Evolutionary conservation across 2,329 filamentous ascomycete species (phyloP).

Genomic region (Fusarium liriodendri): DNA sequence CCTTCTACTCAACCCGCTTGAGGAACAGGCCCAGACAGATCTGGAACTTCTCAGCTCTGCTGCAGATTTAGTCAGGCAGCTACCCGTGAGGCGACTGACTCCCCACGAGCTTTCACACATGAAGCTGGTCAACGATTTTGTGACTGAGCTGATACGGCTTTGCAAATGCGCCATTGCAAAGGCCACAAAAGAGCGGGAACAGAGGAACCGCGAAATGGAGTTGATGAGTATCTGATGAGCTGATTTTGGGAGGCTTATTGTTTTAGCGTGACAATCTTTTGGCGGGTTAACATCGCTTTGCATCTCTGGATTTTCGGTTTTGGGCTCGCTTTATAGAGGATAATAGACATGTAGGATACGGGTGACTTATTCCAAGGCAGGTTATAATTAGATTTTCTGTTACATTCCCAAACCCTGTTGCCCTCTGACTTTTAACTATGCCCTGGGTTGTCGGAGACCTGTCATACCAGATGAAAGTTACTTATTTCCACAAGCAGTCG

Average conservation of each 20-base stretch:
- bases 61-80: slow-evolving; percentile 56
- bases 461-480: background rate
- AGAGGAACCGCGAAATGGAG: background rate
- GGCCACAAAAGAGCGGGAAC: background rate
- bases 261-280: background rate
- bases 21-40: slow-evolving; percentile 57
- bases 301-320: no score
- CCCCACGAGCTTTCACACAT: slow-evolving; percentile 54
- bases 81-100: slow-evolving; percentile 45
- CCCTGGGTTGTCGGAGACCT: no score
- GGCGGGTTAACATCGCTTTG: background rate
- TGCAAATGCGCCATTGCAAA: slow-evolving; percentile 54
- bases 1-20: slow-evolving; percentile 60
- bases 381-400: background rate
- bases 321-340: background rate
- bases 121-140: slow-evolving; percentile 55
- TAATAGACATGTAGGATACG: background rate
- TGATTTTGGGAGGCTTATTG: background rate
- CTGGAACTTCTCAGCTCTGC: slow-evolving; percentile 58
- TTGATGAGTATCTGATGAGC: background rate
- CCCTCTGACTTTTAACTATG: background rate
- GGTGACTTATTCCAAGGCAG: background rate
- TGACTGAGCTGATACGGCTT: slow-evolving; percentile 56
- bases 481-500: background rate
- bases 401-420: background rate